Percentiles rank a stretch among this genome's conserved stretches.
These are phyloP conservation scores for Suhomyces xylopsoci DNA, from an alignment of 805 yeast species.

Conservation along the genomic window DNA sequence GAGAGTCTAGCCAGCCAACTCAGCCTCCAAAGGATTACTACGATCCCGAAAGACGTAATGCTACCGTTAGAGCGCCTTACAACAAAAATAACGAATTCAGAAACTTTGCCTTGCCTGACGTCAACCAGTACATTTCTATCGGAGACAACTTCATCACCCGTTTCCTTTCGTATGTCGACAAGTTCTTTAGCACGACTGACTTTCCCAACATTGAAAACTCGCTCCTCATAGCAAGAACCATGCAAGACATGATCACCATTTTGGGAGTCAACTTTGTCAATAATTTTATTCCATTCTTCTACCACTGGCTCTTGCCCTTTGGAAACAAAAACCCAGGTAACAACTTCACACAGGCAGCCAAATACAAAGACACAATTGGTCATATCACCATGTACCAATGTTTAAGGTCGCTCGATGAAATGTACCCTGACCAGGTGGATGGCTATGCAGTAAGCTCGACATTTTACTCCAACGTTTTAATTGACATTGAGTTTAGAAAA, in stretches of 20 bases:
- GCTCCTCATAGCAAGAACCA: slow-evolving; percentile 17
- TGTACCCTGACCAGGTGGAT: slow-evolving; percentile 22
- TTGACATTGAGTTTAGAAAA: slow-evolving; percentile 26
- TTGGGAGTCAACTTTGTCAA: slow-evolving; percentile 48
- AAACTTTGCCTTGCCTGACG: slow-evolving; percentile 36
- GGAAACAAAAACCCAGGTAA: slow-evolving; percentile 3
- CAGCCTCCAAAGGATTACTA: not conserved
- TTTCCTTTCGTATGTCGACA: slow-evolving; percentile 35
- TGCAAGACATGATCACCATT: slow-evolving; percentile 21
- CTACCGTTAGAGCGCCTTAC: slow-evolving; percentile 6
- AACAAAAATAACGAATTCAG: slow-evolving; percentile 12
- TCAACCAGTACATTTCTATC: slow-evolving; percentile 39
- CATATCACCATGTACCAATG: slow-evolving; percentile 25
- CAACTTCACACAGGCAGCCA: slow-evolving; percentile 11
- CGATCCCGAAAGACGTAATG: not conserved
- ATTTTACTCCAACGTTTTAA: slow-evolving; percentile 16
- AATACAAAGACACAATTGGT: slow-evolving; percentile 32
- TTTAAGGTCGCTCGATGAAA: slow-evolving; percentile 25
- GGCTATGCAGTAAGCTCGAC: slow-evolving; percentile 19
- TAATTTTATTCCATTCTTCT: slow-evolving; percentile 45
- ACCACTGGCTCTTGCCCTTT: slow-evolving; percentile 38
- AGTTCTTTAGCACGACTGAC: slow-evolving; percentile 25
- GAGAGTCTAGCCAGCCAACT: slow-evolving; percentile 1
- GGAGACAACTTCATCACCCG: slow-evolving; percentile 41
- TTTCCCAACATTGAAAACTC: slow-evolving; percentile 22